phyloP scores from a whole-genome alignment of 257 asterid species.

The Apocynum venetum region DNA sequence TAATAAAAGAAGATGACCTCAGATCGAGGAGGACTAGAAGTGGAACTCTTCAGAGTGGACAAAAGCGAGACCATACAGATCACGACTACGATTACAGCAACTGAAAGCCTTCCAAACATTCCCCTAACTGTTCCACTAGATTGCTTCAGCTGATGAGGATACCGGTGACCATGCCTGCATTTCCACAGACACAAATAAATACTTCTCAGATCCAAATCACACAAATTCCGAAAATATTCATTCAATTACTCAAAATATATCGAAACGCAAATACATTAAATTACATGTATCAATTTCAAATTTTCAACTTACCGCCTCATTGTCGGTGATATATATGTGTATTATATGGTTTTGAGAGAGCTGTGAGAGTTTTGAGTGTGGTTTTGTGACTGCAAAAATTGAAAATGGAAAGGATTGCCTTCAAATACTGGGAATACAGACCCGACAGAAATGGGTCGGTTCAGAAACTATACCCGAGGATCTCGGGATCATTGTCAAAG shows the following conservation, averaged over 20 bases:
- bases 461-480: not conserved
- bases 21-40: conserved; percentile 31
- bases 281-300: not conserved
- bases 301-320: conserved; percentile 23
- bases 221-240: not conserved
- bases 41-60: conserved; percentile 43
- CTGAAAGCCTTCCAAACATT: conserved; percentile 64
- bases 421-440: not conserved
- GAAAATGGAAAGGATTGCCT: not conserved
- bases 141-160: conserved; percentile 56
- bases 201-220: conserved; percentile 12
- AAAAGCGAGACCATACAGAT: conserved; percentile 60
- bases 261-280: not conserved
- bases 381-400: not conserved
- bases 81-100: conserved; percentile 64
- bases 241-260: not conserved
- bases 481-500: not conserved
- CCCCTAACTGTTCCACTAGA: conserved; percentile 48
- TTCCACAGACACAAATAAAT: not conserved
- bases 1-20: conserved; percentile 42
- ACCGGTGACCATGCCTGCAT: conserved; percentile 55
- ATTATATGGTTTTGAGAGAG: not conserved
- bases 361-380: not conserved
- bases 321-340: not conserved
- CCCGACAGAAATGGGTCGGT: not conserved